phyloP scores from a whole-genome alignment of 2,329 filamentous ascomycete genomes.

The Neocucurbitaria cava region DNA sequence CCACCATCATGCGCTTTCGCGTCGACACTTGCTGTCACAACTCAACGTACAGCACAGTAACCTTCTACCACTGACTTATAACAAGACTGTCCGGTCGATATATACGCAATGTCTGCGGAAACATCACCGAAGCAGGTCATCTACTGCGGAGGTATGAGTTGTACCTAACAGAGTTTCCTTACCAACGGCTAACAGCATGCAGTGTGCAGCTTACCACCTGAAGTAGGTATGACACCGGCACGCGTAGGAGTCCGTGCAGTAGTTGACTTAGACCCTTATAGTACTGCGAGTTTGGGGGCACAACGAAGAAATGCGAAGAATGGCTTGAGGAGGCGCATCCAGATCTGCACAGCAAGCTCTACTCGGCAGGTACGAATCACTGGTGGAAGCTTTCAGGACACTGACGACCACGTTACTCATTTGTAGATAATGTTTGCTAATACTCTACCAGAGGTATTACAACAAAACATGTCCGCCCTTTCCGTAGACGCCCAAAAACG shows the following conservation, averaged over 20 bases:
- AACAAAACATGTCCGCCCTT: slow-evolving; percentile 83
- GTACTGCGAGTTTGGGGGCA: slow-evolving; percentile 99
- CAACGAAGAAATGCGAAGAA: slow-evolving; percentile 94
- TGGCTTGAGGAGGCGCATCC: slow-evolving; percentile 84
- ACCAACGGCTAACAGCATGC: slow-evolving; percentile 28
- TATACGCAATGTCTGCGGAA: slow-evolving; percentile 44
- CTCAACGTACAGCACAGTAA: slow-evolving; percentile 5
- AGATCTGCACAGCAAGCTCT: slow-evolving; percentile 77
- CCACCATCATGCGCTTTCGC: slow-evolving; percentile 20
- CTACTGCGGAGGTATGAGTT: slow-evolving; percentile 67
- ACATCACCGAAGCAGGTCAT: slow-evolving; percentile 59
- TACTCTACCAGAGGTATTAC: slow-evolving; percentile 63
- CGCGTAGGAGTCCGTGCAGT: slow-evolving; percentile 1
- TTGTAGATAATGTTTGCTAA: slow-evolving; percentile 4
- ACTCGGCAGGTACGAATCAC: slow-evolving; percentile 74
- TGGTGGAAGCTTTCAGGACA: background rate
- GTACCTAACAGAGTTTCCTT: background rate
- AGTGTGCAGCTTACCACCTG: slow-evolving; percentile 72
- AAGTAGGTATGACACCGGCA: slow-evolving; percentile 62
- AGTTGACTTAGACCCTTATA: slow-evolving; percentile 51
- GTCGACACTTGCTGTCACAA: slow-evolving; percentile 7
- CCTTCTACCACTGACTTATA: background rate
- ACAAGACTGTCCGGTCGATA: background rate
- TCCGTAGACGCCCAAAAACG: slow-evolving; percentile 92
- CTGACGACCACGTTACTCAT: background rate